Percentiles rank a stretch among this genome's conserved stretches.
Conservation (phyloP, 1,284 basidiomycete species). For the Uromyces viciae-fabae region DNA sequence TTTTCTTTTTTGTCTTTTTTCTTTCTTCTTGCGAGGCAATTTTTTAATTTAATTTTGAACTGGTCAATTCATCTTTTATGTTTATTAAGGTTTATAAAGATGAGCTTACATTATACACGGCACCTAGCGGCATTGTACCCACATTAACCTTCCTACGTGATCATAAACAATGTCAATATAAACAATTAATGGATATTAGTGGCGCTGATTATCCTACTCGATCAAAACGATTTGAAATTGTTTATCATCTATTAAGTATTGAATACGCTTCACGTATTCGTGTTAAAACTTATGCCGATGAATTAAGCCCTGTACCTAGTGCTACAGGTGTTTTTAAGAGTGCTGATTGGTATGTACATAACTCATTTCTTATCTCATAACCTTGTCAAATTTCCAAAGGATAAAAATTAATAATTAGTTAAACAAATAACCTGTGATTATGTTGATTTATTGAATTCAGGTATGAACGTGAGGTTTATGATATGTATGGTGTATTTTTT, state of each 20-base stretch:
- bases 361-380: not conserved
- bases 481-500: conserved; percentile 97
- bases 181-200: conserved; percentile 84
- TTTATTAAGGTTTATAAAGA: conserved; percentile 73
- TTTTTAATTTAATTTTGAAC: not conserved
- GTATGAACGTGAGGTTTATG: conserved; percentile 96
- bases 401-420: no score
- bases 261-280: conserved; percentile 71
- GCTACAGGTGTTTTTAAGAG: conserved; percentile 74
- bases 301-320: conserved; percentile 90
- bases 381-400: not conserved
- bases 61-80: not conserved
- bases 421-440: not conserved
- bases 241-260: conserved; percentile 88
- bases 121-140: conserved; percentile 76
- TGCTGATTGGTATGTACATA: conserved; percentile 71
- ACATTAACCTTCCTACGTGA: conserved; percentile 91
- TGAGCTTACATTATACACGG: conserved; percentile 84
- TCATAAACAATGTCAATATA: conserved; percentile 94
- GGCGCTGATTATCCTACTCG: conserved; percentile 93
- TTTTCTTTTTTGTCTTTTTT: no score
- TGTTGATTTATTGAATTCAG: not conserved
- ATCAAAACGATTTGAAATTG: conserved; percentile 91
- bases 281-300: conserved; percentile 96
- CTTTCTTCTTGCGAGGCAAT: no score